Conservation (phyloP, 129 eudicot genomes). For the Lactuca sativa region DNA sequence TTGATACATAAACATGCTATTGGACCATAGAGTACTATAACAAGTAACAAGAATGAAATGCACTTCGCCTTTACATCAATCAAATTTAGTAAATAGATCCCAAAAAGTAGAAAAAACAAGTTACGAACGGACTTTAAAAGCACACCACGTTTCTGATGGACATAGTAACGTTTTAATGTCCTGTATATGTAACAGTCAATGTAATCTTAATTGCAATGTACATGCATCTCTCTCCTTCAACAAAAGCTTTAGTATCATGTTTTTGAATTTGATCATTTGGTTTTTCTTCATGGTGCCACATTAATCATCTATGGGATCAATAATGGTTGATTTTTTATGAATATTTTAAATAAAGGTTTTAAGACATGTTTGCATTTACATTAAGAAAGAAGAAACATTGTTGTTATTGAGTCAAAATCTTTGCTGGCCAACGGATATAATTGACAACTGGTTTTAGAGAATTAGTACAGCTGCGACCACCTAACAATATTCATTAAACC, state of each 20-base stretch:
- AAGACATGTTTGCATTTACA: conserved; percentile 17
- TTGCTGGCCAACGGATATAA: conserved; percentile 20
- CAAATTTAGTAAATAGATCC: not conserved
- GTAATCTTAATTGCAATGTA: not conserved
- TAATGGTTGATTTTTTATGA: not conserved
- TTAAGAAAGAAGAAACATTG: conserved; percentile 2
- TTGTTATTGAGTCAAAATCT: conserved; percentile 15
- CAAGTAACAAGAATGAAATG: not conserved
- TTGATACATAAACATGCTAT: no score
- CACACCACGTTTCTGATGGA: not conserved
- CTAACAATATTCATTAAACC: conserved; percentile 29
- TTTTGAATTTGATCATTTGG: not conserved
- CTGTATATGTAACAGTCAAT: not conserved
- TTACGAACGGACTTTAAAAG: not conserved
- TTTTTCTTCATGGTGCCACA: not conserved
- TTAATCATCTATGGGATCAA: not conserved
- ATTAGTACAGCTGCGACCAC: conserved; percentile 32
- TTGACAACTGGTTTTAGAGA: conserved; percentile 29
- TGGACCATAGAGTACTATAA: not conserved
- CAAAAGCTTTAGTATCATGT: not conserved
- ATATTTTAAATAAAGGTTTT: conserved; percentile 3
- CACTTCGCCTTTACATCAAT: not conserved
- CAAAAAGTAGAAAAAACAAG: not conserved
- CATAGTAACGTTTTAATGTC: not conserved
- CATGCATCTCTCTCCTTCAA: not conserved